Conservation (phyloP, 2,329 filamentous ascomycete species). For the Colletotrichum somersetense region DNA sequence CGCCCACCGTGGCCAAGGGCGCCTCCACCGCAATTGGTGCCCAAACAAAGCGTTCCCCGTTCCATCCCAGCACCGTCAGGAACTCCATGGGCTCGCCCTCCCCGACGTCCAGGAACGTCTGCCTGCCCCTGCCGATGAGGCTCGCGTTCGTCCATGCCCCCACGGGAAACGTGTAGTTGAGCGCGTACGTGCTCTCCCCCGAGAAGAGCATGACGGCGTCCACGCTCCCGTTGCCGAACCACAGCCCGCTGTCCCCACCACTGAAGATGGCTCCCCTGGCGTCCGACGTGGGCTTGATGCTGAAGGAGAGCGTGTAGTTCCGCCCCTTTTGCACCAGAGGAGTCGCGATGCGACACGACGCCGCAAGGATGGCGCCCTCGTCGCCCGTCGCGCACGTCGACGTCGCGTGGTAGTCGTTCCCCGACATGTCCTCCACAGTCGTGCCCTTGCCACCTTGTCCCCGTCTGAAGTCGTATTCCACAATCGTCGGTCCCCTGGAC, state of each 20-base stretch:
- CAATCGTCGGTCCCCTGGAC: constrained; percentile 39
- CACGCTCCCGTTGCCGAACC: constrained; percentile 41
- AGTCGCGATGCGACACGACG: constrained; percentile 58
- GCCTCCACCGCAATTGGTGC: constrained; percentile 38
- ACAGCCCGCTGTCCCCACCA: constrained; percentile 40
- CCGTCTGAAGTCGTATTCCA: constrained; percentile 40
- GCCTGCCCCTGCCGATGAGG: constrained; percentile 32
- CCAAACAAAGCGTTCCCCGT: constrained; percentile 35
- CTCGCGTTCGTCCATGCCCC: constrained; percentile 37
- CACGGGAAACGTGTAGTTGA: constrained; percentile 42
- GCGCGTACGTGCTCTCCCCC: constrained; percentile 39
- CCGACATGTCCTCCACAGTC: constrained; percentile 40
- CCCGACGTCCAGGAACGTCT: constrained; percentile 37
- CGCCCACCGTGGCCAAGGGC: constrained; percentile 35
- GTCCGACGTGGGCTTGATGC: constrained; percentile 46
- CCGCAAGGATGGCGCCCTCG: constrained; percentile 48
- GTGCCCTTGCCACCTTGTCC: constrained; percentile 25
- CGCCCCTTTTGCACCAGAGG: constrained; percentile 66
- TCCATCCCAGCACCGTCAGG: constrained; percentile 38
- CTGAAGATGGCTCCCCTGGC: constrained; percentile 36
- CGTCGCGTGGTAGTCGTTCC: constrained; percentile 43
- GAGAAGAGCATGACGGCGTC: constrained; percentile 40
- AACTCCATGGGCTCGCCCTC: constrained; percentile 35
- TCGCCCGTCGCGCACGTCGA: constrained; percentile 20
- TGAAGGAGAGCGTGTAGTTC: constrained; percentile 66